Evolutionary conservation across 2,329 filamentous ascomycete genomes (phyloP), one percentile per base, ranked within the genome.

Genomic region (Colletotrichum eleusines): DNA sequence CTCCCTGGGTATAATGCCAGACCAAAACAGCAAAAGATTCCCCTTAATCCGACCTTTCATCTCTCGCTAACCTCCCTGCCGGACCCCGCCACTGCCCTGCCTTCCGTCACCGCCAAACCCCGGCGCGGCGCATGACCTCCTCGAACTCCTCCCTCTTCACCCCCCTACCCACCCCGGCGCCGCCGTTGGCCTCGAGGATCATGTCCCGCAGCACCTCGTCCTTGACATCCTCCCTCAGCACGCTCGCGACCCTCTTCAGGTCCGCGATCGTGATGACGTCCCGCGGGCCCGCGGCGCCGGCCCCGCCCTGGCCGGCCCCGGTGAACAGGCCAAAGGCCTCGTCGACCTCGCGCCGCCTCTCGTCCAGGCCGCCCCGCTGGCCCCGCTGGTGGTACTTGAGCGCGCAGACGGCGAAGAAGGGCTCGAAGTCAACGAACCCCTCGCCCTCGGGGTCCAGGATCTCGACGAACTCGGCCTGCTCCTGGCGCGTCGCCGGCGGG

Each of bases 181-280:
- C 94, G 3, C 93, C 93, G 80, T 97, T 98, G 59, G 95, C 96
- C 85, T 98, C 95, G 59, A 94, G 84, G 69, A 99, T 92, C 96
- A 99, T 99, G 83, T 98, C 94, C 82, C 89, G 90, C 77, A 99
- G 83, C 77, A 97, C 82, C 59, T 94, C 91, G 76, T 98, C 96
- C 70, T 89, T 89, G 31, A 97, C 91, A 72, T 91, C 94, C 81
- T 97, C 94, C 81, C 94, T 93, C 76, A 99, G 82, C 76, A 94
- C 89, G 75, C 89, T 90, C 51, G 95, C 94, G 64, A 98, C 91
- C 76, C 92, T 87, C 77, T 89, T 89, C 78, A 99, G 82, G 81
- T 97, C 92, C 20, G 87, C 87, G 35, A 98, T 77, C 2, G 92
- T 96, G 74, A 99, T 97, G n/a, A 88, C 89, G 79, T 38, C 71